Evolutionary conservation across 805 yeast species (phyloP).

Genomic region (Starmerella riodocensis): DNA sequence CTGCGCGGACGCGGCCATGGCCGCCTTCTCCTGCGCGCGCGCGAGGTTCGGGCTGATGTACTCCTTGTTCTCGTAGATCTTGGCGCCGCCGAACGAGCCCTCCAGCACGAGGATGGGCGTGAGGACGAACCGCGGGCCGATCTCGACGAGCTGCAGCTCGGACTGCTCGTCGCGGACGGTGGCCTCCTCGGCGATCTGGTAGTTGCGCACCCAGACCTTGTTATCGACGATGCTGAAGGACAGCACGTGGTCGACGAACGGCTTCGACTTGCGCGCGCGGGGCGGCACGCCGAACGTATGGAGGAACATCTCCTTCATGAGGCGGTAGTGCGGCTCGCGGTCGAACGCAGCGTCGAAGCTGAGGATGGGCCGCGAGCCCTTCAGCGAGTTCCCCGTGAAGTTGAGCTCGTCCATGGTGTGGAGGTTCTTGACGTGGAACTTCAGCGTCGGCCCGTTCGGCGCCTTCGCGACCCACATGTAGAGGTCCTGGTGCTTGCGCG

Average conservation of each 20-base stretch:
- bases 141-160: constrained; percentile 73
- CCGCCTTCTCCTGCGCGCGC: constrained; percentile 73
- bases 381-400: constrained; percentile 90
- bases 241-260: constrained; percentile 90
- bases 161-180: constrained; percentile 30
- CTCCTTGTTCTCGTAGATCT: constrained; percentile 91
- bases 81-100: constrained; percentile 96
- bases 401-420: constrained; percentile 93
- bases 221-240: constrained; percentile 84
- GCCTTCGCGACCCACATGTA: constrained; percentile 92
- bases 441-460: constrained; percentile 94
- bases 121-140: constrained; percentile 92
- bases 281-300: constrained; percentile 95
- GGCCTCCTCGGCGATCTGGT: constrained; percentile 59
- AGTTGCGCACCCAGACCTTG: constrained; percentile 91
- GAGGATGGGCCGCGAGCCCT: constrained; percentile 86
- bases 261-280: constrained; percentile 78
- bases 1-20: constrained; percentile 67
- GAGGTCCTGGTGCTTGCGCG: constrained; percentile 89
- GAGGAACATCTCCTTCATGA: constrained; percentile 69
- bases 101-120: constrained; percentile 83
- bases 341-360: constrained; percentile 78
- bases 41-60: constrained; percentile 92
- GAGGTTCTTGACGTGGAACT: constrained; percentile 85
- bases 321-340: constrained; percentile 48